Conservation (phyloP, 768 basidiomycete genomes). For the Goffeauzyma gilvescens region DNA sequence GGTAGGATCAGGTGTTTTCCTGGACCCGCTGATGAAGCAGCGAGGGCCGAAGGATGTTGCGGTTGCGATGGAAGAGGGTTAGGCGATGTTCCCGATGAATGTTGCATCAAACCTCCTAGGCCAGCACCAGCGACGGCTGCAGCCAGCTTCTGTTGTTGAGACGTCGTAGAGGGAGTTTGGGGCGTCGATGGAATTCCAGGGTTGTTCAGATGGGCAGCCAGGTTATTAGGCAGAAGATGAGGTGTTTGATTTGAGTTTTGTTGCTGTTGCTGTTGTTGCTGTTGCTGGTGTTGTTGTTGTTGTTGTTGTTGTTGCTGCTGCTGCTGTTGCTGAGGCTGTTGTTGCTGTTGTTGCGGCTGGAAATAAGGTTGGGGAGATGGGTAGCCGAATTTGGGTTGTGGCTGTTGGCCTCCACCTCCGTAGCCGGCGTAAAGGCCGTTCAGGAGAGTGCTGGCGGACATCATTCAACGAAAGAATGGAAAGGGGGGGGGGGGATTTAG, state of each 20-base stretch:
- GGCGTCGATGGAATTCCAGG: constrained; percentile 16
- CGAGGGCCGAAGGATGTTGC: neutral
- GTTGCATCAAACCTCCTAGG: constrained; percentile 10
- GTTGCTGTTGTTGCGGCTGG: neutral
- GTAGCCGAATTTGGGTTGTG: no score
- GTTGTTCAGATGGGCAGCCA: constrained; percentile 31
- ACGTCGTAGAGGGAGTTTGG: neutral
- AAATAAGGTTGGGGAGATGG: no score
- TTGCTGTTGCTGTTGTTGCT: constrained; percentile 6
- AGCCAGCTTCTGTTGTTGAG: neutral
- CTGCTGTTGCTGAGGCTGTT: neutral
- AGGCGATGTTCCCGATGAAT: neutral
- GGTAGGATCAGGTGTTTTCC: constrained; percentile 27
- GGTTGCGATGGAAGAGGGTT: constrained; percentile 1
- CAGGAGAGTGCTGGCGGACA: no score
- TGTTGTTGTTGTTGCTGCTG: constrained; percentile 2
- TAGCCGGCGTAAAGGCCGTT: no score
- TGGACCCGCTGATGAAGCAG: constrained; percentile 12
- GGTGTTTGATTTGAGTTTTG: constrained; percentile 2
- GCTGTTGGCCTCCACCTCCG: no score
- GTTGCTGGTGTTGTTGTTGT: constrained; percentile 11
- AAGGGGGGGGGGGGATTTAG: no score
- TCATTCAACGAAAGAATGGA: no score
- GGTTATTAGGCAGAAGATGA: constrained; percentile 21
- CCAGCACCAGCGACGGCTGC: constrained; percentile 1